Percentiles rank a stretch among this genome's conserved stretches.
phyloP scores from a whole-genome alignment of 1,284 basidiomycete species.

The Lentinula novae-zelandiae region DNA sequence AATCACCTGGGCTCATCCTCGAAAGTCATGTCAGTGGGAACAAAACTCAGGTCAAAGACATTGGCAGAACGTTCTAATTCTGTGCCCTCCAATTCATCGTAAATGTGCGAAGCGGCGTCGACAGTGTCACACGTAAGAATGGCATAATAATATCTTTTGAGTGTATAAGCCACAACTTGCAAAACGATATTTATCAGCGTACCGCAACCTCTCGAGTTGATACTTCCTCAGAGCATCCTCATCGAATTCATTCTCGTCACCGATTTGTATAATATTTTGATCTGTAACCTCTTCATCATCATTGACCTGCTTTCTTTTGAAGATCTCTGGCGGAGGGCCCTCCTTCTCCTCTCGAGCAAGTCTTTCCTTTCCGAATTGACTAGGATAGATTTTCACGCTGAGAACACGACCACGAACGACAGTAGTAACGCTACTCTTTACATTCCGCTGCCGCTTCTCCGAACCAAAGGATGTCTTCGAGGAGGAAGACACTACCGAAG shows the following conservation, averaged over 20 bases:
- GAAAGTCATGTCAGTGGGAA: conserved; percentile 91
- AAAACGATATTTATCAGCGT: conserved; percentile 22
- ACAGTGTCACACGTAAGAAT: conserved; percentile 87
- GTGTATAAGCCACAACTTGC: neutral
- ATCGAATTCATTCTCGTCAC: conserved; percentile 74
- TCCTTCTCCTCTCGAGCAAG: conserved; percentile 87
- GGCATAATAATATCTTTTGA: conserved; percentile 90
- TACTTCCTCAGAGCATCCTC: conserved; percentile 89
- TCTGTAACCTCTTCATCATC: conserved; percentile 62
- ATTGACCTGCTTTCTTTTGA: conserved; percentile 46
- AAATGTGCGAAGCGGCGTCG: conserved; percentile 78
- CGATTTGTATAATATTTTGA: conserved; percentile 63
- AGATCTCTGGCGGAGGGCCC: conserved; percentile 88
- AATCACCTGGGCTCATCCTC: conserved; percentile 73
- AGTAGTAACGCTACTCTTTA: conserved; percentile 19
- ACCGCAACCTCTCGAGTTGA: conserved; percentile 92
- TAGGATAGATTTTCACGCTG: conserved; percentile 85
- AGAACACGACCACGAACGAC: conserved; percentile 61
- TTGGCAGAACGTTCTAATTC: conserved; percentile 98
- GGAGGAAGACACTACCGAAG: conserved; percentile 31
- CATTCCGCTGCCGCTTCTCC: conserved; percentile 8
- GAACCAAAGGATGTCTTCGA: conserved; percentile 17
- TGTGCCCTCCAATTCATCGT: conserved; percentile 88
- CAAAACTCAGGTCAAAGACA: conserved; percentile 91
- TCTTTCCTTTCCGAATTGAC: conserved; percentile 89